Conservation (phyloP, 208 protist genomes). For the Wallacemonas rigidus region DNA sequence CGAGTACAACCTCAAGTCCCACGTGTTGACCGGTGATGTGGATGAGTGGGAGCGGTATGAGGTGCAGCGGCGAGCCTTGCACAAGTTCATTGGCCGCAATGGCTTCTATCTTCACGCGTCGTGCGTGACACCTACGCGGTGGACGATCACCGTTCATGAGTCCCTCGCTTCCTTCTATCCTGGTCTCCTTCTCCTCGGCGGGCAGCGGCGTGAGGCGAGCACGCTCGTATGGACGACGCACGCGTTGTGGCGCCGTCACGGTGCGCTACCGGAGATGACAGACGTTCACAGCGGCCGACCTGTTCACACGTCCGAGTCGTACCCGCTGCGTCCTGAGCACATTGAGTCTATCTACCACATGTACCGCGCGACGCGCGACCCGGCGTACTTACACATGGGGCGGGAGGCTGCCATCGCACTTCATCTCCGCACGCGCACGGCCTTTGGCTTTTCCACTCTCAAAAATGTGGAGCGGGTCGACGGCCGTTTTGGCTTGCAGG, state of each 20-base stretch:
- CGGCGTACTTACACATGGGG: conserved; percentile 65
- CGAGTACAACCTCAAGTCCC: conserved; percentile 90
- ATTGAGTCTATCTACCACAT: conserved; percentile 83
- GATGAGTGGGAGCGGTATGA: conserved; percentile 56
- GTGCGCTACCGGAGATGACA: conserved; percentile 75
- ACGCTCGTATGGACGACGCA: conserved; percentile 52
- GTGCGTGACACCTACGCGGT: not conserved
- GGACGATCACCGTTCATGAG: conserved; percentile 34
- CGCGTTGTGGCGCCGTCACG: conserved; percentile 64
- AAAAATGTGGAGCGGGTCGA: conserved; percentile 28
- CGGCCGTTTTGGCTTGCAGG: conserved; percentile 30
- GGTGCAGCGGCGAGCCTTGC: conserved; percentile 21
- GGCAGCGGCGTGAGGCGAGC: conserved; percentile 56
- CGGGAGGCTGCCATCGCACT: conserved; percentile 62
- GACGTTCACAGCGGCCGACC: conserved; percentile 6
- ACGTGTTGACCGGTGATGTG: conserved; percentile 62
- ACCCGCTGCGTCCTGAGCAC: conserved; percentile 89
- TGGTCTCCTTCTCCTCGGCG: conserved; percentile 56
- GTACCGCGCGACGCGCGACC: conserved; percentile 69
- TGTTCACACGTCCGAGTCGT: conserved; percentile 18
- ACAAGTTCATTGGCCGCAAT: conserved; percentile 26
- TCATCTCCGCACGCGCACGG: conserved; percentile 43
- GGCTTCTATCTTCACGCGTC: conserved; percentile 59
- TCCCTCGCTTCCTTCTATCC: conserved; percentile 84
- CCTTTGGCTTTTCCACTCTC: conserved; percentile 57